Conservation (phyloP, 2,329 filamentous ascomycete species). For the Pestalotiopsis sp. region DNA sequence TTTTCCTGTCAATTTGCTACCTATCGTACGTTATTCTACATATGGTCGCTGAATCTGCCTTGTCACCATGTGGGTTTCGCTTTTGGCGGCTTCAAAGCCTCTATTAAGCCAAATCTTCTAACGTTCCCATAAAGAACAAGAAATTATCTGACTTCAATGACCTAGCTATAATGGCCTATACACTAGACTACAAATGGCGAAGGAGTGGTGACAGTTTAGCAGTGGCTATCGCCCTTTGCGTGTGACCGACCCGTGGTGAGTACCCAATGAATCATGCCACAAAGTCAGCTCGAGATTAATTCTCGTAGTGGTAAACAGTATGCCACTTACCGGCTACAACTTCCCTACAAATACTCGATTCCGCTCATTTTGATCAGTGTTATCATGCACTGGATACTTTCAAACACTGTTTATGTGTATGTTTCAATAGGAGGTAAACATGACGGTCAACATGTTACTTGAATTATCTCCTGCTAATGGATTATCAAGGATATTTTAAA, state of each 20-base stretch:
- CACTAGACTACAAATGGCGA: conserved; percentile 42
- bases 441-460: neutral
- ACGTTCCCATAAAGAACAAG: too few species aligned
- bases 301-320: conserved; percentile 26
- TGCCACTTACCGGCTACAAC: conserved; percentile 39
- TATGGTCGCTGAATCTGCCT: too few species aligned
- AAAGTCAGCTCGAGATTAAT: too few species aligned
- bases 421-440: conserved; percentile 24
- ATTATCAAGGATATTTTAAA: neutral
- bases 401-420: conserved; percentile 39
- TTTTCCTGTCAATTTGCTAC: conserved; percentile 42
- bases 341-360: conserved; percentile 44
- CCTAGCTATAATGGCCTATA: conserved; percentile 38
- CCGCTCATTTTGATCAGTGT: conserved; percentile 35
- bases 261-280: neutral
- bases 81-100: too few species aligned
- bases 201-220: conserved; percentile 44
- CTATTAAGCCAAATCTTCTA: too few species aligned
- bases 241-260: conserved; percentile 33
- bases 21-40: conserved; percentile 20
- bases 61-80: too few species aligned
- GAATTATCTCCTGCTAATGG: neutral
- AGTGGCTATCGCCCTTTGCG: conserved; percentile 30
- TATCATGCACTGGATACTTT: conserved; percentile 45
- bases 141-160: neutral